phyloP scores from a whole-genome alignment of 768 basidiomycete genomes.

The Macrocybe gigantea region DNA sequence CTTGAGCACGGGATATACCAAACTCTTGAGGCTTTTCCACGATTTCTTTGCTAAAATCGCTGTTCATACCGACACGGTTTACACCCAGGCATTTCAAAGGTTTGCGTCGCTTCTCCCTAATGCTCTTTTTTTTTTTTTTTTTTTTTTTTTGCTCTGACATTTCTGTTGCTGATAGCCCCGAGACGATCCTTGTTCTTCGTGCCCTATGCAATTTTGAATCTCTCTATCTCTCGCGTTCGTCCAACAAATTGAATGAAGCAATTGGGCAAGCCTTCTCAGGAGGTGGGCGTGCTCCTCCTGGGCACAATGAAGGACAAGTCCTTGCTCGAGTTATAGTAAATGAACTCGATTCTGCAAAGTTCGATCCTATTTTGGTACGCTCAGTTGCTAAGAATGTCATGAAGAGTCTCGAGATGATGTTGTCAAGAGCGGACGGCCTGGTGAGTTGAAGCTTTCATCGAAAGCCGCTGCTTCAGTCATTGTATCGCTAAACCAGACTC shows the following conservation, averaged over 20 bases:
- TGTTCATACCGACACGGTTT: constrained; percentile 92
- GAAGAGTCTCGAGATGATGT: constrained; percentile 62
- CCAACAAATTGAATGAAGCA: constrained; percentile 78
- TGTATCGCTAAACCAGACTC: constrained; percentile 1
- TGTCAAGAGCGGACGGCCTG: constrained; percentile 58
- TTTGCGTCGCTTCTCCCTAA: constrained; percentile 17
- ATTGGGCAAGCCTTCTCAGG: constrained; percentile 74
- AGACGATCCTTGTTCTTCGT: constrained; percentile 84
- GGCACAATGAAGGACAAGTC: constrained; percentile 68
- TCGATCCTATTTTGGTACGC: constrained; percentile 83
- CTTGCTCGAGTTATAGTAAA: constrained; percentile 78
- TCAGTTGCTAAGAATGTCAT: constrained; percentile 73
- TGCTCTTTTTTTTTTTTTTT: constrained; percentile 2
- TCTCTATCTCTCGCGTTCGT: constrained; percentile 82
- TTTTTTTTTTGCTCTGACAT: not conserved
- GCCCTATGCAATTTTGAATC: constrained; percentile 81
- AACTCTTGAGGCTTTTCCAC: constrained; percentile 85
- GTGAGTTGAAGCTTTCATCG: constrained; percentile 36
- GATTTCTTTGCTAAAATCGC: constrained; percentile 96
- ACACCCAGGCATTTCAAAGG: constrained; percentile 83
- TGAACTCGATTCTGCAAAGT: constrained; percentile 88
- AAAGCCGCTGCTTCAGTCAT: not conserved
- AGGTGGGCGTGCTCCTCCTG: constrained; percentile 65
- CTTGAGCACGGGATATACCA: constrained; percentile 80
- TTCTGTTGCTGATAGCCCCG: constrained; percentile 51